Percentiles rank a stretch among this genome's conserved stretches.
Conservation (phyloP, 768 basidiomycete species). For the Lactifluus hygrophoroides region DNA sequence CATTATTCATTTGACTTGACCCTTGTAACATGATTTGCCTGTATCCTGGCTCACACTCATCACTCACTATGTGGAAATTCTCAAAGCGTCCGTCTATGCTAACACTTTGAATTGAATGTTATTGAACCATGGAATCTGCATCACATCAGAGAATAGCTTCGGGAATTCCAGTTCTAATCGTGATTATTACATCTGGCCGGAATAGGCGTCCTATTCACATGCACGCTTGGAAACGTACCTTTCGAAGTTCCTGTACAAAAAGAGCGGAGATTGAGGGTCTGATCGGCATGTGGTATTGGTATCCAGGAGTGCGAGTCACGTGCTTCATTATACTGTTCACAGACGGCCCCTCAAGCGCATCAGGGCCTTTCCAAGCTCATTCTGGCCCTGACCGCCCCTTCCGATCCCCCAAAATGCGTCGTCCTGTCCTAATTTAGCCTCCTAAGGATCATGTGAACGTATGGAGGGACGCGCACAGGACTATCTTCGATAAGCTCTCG, state of each 20-base stretch:
- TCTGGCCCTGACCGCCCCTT: slow-evolving; percentile 31
- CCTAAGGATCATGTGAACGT: slow-evolving; percentile 22
- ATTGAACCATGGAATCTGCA: too few species aligned
- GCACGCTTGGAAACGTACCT: too few species aligned
- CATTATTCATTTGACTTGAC: too few species aligned
- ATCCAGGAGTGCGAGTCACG: neutral
- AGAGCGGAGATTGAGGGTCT: neutral
- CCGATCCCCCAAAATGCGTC: slow-evolving; percentile 38
- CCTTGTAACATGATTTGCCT: neutral
- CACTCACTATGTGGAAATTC: neutral
- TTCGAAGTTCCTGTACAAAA: neutral
- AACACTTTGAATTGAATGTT: neutral
- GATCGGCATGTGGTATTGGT: neutral
- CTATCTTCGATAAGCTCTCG: slow-evolving; percentile 35
- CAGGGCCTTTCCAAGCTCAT: slow-evolving; percentile 36
- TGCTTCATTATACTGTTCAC: neutral
- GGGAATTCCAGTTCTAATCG: neutral
- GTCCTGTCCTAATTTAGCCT: slow-evolving; percentile 22
- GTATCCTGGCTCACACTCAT: neutral
- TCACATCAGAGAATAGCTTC: neutral
- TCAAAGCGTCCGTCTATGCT: too few species aligned
- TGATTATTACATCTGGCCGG: neutral
- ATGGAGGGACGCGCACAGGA: slow-evolving; percentile 10
- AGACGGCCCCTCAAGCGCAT: slow-evolving; percentile 31
- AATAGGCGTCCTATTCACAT: too few species aligned